These are phyloP conservation scores for Trichoderma semiorbis DNA, from an alignment of 2,329 filamentous ascomycete species.

Conservation along the genomic window DNA sequence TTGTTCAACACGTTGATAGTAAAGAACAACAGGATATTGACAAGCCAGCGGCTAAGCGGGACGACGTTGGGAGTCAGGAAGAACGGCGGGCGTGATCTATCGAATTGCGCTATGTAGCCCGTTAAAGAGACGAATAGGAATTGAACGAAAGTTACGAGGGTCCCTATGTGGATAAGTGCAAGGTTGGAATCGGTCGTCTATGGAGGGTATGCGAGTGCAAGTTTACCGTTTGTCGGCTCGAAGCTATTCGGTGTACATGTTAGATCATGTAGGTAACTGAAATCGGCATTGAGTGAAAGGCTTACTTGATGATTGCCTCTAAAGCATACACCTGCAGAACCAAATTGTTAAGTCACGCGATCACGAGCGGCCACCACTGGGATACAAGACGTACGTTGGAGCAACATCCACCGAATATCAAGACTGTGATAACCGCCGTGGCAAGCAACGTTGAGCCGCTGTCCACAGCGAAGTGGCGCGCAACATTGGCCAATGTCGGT, in stretches of 20 bases:
- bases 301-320: slow-evolving; percentile 91
- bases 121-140: slow-evolving; percentile 79
- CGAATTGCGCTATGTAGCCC: slow-evolving; percentile 73
- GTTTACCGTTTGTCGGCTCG: slow-evolving; percentile 74
- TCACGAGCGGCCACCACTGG: neutral
- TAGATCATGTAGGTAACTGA: neutral
- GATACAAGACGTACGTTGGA: slow-evolving; percentile 65
- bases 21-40: slow-evolving; percentile 90
- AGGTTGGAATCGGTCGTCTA: neutral
- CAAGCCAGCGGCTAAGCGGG: slow-evolving; percentile 77
- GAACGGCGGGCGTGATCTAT: slow-evolving; percentile 61
- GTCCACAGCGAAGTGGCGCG: neutral
- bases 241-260: slow-evolving; percentile 49
- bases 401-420: slow-evolving; percentile 96
- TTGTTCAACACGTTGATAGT: slow-evolving; percentile 95
- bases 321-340: slow-evolving; percentile 80
- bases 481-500: neutral
- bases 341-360: neutral
- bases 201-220: neutral
- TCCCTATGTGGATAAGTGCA: slow-evolving; percentile 49
- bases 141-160: slow-evolving; percentile 84
- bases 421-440: slow-evolving; percentile 64
- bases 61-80: slow-evolving; percentile 76
- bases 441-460: slow-evolving; percentile 42
- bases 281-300: slow-evolving; percentile 19